phyloP scores from a whole-genome alignment of 768 basidiomycete genomes.

The Kwoniella dejecticola region DNA sequence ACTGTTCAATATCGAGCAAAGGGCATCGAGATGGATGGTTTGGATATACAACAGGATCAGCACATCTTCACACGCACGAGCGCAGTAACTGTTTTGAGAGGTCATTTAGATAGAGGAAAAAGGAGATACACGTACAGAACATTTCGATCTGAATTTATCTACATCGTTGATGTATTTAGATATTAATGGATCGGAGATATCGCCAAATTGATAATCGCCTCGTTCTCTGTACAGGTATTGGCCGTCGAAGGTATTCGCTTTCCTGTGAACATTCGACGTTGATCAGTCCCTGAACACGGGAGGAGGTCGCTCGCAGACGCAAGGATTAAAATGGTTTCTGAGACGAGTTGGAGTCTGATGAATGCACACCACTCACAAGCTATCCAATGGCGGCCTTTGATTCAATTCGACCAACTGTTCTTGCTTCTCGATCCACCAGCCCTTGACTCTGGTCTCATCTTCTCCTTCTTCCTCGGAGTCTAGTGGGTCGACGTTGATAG shows the following conservation, averaged over 20 bases:
- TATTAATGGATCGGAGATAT: slow-evolving; percentile 83
- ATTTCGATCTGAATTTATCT: slow-evolving; percentile 68
- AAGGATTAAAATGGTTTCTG: no score
- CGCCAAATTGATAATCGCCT: slow-evolving; percentile 91
- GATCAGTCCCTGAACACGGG: no score
- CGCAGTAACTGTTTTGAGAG: no score
- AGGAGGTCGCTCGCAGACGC: no score
- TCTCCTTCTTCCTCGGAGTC: slow-evolving; percentile 28
- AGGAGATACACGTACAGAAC: slow-evolving; percentile 78
- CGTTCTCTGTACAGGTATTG: slow-evolving; percentile 75
- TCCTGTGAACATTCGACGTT: slow-evolving; percentile 52
- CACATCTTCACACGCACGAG: no score
- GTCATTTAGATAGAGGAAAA: no score
- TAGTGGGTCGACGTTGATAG: slow-evolving; percentile 19
- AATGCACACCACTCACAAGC: slow-evolving; percentile 29
- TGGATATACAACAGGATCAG: background rate
- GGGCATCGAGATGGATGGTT: slow-evolving; percentile 3
- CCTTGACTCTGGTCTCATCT: slow-evolving; percentile 14
- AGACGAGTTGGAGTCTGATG: no score
- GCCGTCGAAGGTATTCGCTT: slow-evolving; percentile 88
- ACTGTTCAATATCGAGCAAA: slow-evolving; percentile 22
- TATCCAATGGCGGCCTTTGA: slow-evolving; percentile 32
- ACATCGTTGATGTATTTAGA: slow-evolving; percentile 76
- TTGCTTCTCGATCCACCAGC: slow-evolving; percentile 37
- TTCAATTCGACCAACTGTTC: slow-evolving; percentile 24